Base-by-base conservation (phyloP, 2,329 filamentous ascomycete species). In the Exophiala calicioides region DNA sequence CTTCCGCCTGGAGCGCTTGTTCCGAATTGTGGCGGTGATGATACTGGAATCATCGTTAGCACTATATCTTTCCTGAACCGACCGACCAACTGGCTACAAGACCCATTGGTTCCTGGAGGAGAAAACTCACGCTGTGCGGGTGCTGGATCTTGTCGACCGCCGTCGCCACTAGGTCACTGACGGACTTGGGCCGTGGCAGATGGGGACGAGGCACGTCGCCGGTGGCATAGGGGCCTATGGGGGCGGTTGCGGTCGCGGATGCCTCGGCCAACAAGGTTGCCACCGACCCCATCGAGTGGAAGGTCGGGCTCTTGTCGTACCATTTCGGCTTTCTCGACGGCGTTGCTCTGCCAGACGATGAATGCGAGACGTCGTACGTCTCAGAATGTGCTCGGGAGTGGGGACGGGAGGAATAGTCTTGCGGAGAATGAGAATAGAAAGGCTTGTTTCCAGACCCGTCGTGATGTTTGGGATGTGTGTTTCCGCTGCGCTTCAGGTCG, bases 311-410 rank as follows among this genome's bases (percentile, higher is more conserved):
- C 29, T 56, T 57, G 27, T 60, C 56, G 42, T 61, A 60, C 59
- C 59, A 61, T 47, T 58, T 60, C 1, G 57, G 47, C 26, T 57
- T 53, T 29, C 52, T 56, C 5, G 44, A 52, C 13, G 58, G 56
- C 8, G 58, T 60, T 6, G 42, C 27, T 5, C 47, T 31, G 15
- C 56, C 54, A 8, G 56, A 57, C 8, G 48, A 51, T 12, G 42
- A 18, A n/a, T 19, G 38, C 4, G 50, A 53, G 13, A 38, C 39
- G 15, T 45, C 37, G 15, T 44, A 36, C 9, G 20, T 33, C 12
- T 49, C 44, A 10, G 53, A 50, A 9, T 23, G 29, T 3, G 26
- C 27, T 15, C 45, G 46, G 12, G 49, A 46, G 34, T 53, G 34
- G 27, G 19, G 30, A 32, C 21, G 15, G 13, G 33, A 38, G 27